Conservation (phyloP, 768 basidiomycete genomes). For the Lactarius tabidus region DNA sequence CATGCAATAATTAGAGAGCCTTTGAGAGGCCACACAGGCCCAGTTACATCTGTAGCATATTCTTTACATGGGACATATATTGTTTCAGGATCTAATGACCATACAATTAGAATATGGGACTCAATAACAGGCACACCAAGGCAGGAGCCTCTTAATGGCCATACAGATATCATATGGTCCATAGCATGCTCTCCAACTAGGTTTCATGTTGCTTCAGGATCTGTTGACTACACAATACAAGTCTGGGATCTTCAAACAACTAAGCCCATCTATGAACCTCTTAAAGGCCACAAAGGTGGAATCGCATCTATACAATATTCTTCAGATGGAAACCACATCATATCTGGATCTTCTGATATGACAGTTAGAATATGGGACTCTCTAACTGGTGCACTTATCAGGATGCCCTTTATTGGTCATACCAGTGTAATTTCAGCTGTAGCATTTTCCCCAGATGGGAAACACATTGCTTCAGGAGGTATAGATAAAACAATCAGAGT, state of each 20-base stretch:
- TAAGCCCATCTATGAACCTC: neutral
- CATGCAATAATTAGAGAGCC: neutral
- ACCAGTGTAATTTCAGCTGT: accelerated
- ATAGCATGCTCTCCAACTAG: neutral
- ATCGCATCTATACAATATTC: neutral
- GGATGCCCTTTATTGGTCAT: no score
- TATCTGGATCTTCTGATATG: neutral
- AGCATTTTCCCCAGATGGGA: neutral
- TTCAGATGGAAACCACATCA: neutral
- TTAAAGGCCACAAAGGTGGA: neutral
- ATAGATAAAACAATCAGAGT: neutral
- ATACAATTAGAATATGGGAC: neutral
- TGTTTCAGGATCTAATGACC: neutral
- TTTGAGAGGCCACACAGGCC: no score
- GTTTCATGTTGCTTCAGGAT: neutral
- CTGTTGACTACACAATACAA: no score
- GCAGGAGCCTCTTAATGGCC: neutral
- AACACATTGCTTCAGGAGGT: neutral
- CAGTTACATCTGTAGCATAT: neutral
- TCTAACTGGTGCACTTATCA: neutral
- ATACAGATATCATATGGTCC: neutral
- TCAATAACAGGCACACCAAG: neutral
- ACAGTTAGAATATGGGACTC: neutral
- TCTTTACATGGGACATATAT: neutral
- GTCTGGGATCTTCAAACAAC: neutral